A percentile compares a stretch with the other conserved stretches of the same genome.
Conservation (phyloP, 176 grass and related monocot species). For the Canna indica region DNA sequence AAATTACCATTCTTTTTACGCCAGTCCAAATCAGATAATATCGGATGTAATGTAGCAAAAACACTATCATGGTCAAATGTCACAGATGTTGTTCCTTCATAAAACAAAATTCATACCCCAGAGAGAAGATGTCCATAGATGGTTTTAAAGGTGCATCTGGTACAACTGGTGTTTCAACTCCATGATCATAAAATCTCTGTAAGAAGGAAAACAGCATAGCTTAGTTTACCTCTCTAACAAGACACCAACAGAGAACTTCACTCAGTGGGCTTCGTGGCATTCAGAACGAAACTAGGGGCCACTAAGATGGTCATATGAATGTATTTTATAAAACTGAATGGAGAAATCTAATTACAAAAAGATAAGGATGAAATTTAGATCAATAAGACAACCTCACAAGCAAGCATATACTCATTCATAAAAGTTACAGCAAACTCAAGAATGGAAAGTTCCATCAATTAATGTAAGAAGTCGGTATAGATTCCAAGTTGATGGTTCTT, state of each 20-base stretch:
- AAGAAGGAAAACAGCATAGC: slow-evolving; percentile 14
- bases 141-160: slow-evolving; percentile 71
- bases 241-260: background rate
- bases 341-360: slow-evolving; percentile 10
- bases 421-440: background rate
- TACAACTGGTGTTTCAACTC: slow-evolving; percentile 52
- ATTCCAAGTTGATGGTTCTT: background rate
- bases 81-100: background rate
- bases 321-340: background rate
- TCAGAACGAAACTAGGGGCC: background rate
- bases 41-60: background rate
- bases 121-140: slow-evolving; percentile 98
- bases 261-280: background rate
- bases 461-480: background rate
- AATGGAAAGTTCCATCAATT: background rate
- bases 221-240: slow-evolving; percentile 3
- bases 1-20: too few species aligned
- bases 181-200: slow-evolving; percentile 89
- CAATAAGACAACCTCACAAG: slow-evolving; percentile 1
- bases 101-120: slow-evolving; percentile 56
- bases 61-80: background rate
- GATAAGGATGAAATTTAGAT: background rate
- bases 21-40: background rate
- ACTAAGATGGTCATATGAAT: background rate
- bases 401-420: background rate